Conservation (phyloP, 2,329 filamentous ascomycete species). For the Aspergillus vadensis region DNA sequence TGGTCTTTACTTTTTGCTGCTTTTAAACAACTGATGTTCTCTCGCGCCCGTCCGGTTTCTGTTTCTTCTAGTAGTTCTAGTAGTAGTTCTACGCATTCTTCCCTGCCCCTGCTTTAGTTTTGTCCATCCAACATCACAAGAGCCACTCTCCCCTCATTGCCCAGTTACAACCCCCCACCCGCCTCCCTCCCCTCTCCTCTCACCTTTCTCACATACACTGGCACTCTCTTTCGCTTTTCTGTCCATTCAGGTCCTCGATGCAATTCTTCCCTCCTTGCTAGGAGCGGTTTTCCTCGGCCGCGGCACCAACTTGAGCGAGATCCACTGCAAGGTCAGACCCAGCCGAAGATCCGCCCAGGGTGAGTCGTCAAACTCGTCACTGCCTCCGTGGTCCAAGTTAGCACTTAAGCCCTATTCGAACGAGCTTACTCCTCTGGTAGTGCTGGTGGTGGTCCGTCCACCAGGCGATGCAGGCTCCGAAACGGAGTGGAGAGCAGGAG, state of each 20-base stretch:
- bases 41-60: background rate
- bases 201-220: no score
- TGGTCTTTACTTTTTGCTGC: background rate
- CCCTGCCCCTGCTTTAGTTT: background rate
- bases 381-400: slow-evolving; percentile 10
- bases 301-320: slow-evolving; percentile 17
- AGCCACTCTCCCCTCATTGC: no score
- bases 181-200: no score
- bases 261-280: slow-evolving; percentile 3
- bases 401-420: background rate
- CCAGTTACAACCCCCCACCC: no score
- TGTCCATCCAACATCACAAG: no score
- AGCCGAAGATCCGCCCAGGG: slow-evolving; percentile 23
- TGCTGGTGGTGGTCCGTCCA: background rate
- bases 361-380: slow-evolving; percentile 17
- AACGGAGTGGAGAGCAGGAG: slow-evolving; percentile 9
- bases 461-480: slow-evolving; percentile 6
- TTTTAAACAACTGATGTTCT: background rate
- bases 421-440: slow-evolving; percentile 10
- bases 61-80: background rate
- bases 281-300: slow-evolving; percentile 8
- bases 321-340: slow-evolving; percentile 21
- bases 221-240: background rate
- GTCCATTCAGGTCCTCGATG: background rate
- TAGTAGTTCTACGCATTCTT: background rate